Percentiles rank a stretch among this genome's conserved stretches.
Conservation (phyloP, 345 rosid genomes). For the Corchorus capsularis region DNA sequence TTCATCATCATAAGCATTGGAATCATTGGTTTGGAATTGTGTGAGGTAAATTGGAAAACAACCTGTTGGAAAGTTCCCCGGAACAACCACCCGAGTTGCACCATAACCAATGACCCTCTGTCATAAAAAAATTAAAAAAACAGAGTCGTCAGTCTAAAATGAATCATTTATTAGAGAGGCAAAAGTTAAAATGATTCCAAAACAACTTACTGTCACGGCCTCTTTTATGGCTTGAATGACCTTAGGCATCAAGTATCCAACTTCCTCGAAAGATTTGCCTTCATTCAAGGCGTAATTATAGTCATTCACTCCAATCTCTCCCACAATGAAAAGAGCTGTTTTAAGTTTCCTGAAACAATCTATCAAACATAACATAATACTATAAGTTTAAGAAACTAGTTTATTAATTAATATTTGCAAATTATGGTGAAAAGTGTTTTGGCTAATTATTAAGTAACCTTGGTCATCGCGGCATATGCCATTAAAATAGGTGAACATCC, state of each 20-base stretch:
- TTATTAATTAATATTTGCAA: neutral
- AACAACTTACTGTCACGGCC: constrained; percentile 5
- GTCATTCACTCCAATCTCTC: constrained; percentile 19
- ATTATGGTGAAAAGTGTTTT: neutral
- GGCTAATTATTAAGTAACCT: neutral
- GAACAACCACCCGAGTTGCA: constrained; percentile 1
- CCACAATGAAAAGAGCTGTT: constrained; percentile 15
- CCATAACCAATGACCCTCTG: constrained; percentile 1
- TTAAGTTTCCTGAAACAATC: constrained; percentile 11
- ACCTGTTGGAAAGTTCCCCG: neutral
- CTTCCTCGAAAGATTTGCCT: neutral
- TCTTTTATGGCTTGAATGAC: constrained; percentile 17
- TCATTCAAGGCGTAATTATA: neutral
- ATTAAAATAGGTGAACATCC: constrained; percentile 16
- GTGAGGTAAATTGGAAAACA: constrained; percentile 1
- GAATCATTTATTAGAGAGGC: neutral
- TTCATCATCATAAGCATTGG: neutral
- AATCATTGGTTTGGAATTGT: neutral
- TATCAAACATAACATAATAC: neutral
- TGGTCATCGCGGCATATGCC: neutral
- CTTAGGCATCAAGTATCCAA: neutral
- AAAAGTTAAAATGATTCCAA: neutral
- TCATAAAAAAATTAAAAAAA: no score
- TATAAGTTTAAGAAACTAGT: no score
- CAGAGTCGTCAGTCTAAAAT: neutral